A percentile compares a stretch with the other conserved stretches of the same genome.
Evolutionary conservation across 169 alveolate species (phyloP).

Genomic region (Ophryocystis elektroscirrha): DNA sequence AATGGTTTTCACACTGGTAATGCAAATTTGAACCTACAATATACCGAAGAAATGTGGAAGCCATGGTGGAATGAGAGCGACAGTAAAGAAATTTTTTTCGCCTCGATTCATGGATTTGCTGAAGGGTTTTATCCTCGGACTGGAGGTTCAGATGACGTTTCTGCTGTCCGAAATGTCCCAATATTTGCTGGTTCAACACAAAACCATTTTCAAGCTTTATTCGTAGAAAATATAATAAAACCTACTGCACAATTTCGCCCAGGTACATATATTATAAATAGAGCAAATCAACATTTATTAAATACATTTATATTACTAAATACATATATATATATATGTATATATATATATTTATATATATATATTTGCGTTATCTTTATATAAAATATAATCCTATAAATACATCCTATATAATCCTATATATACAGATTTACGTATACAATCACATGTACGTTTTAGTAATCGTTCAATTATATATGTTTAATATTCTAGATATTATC

Average conservation of each 20-base stretch:
- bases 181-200: neutral
- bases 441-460: too few relatives aligned
- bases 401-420: neutral
- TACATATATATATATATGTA: neutral
- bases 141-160: constrained; percentile 18
- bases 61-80: too few relatives aligned
- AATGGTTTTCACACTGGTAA: too few relatives aligned
- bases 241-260: constrained; percentile 5
- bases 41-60: too few relatives aligned
- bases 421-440: too few relatives aligned
- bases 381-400: neutral
- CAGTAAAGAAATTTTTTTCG: constrained; percentile 39
- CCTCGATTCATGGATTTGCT: constrained; percentile 40
- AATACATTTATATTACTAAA: neutral
- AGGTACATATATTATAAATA: neutral
- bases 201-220: neutral
- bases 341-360: constrained; percentile 5
- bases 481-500: constrained; percentile 39
- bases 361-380: neutral
- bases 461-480: constrained; percentile 10
- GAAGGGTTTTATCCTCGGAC: constrained; percentile 50
- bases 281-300: neutral
- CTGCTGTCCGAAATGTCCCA: neutral
- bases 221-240: neutral
- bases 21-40: too few relatives aligned